Percentiles rank a stretch among this genome's conserved stretches.
These are phyloP conservation scores for Prorocentrum cordatum DNA, from an alignment of 169 alveolate genomes.

Conservation along the genomic window DNA sequence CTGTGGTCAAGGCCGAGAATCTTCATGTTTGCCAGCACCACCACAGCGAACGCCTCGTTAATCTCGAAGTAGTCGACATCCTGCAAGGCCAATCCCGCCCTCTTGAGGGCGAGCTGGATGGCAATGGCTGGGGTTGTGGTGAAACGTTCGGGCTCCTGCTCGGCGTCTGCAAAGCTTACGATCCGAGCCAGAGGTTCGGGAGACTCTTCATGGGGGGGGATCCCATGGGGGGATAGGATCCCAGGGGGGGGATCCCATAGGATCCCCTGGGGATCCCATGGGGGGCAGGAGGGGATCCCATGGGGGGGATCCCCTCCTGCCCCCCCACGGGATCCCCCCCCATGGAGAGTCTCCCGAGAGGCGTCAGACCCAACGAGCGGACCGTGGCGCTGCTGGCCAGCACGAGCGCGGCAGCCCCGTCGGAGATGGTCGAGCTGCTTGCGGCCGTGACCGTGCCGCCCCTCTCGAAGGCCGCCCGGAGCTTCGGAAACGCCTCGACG, in stretches of 20 bases:
- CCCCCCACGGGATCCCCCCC: not conserved
- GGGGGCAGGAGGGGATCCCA: not conserved
- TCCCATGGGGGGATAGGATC: too few species aligned
- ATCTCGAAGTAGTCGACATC: constrained; percentile 81
- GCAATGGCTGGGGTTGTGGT: too few species aligned
- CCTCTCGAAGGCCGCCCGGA: constrained; percentile 80
- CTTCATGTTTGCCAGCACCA: constrained; percentile 79
- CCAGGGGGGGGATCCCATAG: too few species aligned
- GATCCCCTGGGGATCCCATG: too few species aligned
- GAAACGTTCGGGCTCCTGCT: too few species aligned
- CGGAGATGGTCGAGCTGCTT: constrained; percentile 85
- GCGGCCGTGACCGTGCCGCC: constrained; percentile 89
- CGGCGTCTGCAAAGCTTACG: too few species aligned
- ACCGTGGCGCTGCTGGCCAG: constrained; percentile 80
- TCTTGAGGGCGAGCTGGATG: too few species aligned
- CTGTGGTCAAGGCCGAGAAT: constrained; percentile 72
- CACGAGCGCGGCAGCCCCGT: constrained; percentile 88
- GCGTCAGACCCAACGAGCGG: constrained; percentile 78
- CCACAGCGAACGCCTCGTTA: constrained; percentile 87
- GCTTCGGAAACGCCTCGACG: constrained; percentile 78
- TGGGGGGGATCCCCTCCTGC: not conserved
- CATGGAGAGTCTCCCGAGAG: constrained; percentile 77
- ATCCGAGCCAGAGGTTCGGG: too few species aligned
- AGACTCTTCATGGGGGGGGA: too few species aligned
- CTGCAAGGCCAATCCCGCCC: constrained; percentile 1